Percentiles rank a stretch among this genome's conserved stretches.
Conservation (phyloP, 1,284 basidiomycete genomes). For the Butyriboletus regius region DNA sequence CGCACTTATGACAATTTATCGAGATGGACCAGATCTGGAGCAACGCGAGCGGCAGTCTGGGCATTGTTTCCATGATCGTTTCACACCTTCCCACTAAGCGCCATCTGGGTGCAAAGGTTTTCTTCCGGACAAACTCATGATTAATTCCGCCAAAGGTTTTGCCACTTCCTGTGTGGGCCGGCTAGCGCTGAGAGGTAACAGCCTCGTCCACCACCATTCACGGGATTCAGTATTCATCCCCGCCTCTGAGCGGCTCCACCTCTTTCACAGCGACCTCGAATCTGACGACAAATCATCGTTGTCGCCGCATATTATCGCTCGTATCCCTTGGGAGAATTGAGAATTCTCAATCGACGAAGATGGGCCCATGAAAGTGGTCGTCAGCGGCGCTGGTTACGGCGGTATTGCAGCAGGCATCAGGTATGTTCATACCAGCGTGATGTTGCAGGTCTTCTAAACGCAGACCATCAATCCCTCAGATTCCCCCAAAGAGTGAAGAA, state of each 20-base stretch:
- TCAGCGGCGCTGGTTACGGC: too few species aligned
- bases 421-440: too few species aligned
- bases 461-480: too few species aligned
- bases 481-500: too few species aligned
- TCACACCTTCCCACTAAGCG: background rate
- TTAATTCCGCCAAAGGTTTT: background rate
- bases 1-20: background rate
- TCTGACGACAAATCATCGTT: background rate
- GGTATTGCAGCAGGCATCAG: too few species aligned
- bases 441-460: too few species aligned
- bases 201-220: background rate
- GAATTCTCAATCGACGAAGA: too few species aligned
- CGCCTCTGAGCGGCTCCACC: too few species aligned
- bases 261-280: background rate
- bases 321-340: constrained; percentile 13
- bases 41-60: background rate
- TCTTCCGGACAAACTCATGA: background rate
- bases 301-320: background rate
- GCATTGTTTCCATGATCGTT: background rate
- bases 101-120: background rate
- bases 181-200: background rate
- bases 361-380: too few species aligned
- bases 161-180: background rate
- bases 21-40: background rate
- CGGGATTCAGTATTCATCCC: background rate